Conservation (phyloP, 2,329 filamentous ascomycete species). For the Penicillium concentricum region DNA sequence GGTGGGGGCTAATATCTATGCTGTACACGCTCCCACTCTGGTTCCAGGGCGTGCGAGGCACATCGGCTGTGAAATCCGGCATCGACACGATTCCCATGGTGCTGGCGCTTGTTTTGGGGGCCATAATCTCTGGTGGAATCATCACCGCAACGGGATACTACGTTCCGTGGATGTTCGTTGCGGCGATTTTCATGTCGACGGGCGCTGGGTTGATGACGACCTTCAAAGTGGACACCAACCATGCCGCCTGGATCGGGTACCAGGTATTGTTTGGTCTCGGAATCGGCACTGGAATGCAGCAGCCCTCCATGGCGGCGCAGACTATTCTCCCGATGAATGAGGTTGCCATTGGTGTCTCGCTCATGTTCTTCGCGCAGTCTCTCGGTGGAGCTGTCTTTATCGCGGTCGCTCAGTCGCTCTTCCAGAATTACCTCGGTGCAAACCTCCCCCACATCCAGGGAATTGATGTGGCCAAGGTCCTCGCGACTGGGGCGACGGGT, state of each 20-base stretch:
- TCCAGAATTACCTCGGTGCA: constrained; percentile 14
- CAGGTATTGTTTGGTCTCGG: constrained; percentile 21
- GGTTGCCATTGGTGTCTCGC: constrained; percentile 18
- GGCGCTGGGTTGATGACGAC: constrained; percentile 21
- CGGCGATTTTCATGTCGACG: constrained; percentile 13
- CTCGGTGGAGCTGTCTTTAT: constrained; percentile 21
- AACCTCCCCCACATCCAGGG: constrained; percentile 11
- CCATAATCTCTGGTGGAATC: constrained; percentile 31
- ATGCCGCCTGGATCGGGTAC: constrained; percentile 22
- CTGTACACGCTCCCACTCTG: constrained; percentile 47
- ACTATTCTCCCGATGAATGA: constrained; percentile 14
- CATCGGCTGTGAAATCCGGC: constrained; percentile 45
- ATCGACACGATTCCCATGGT: constrained; percentile 45
- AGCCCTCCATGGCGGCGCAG: constrained; percentile 19
- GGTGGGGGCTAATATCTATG: constrained; percentile 41
- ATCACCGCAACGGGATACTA: constrained; percentile 42
- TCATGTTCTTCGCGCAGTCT: constrained; percentile 21
- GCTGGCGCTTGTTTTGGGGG: constrained; percentile 36
- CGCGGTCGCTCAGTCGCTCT: constrained; percentile 19
- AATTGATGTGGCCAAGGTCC: constrained; percentile 8
- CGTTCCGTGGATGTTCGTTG: constrained; percentile 40
- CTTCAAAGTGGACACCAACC: constrained; percentile 15
- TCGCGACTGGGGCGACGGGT: constrained; percentile 15
- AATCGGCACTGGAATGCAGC: constrained; percentile 19
- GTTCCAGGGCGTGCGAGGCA: constrained; percentile 49